Evolutionary conservation across 352 stramenopile genomes (phyloP).

Genomic region (Peronospora farinosa): DNA sequence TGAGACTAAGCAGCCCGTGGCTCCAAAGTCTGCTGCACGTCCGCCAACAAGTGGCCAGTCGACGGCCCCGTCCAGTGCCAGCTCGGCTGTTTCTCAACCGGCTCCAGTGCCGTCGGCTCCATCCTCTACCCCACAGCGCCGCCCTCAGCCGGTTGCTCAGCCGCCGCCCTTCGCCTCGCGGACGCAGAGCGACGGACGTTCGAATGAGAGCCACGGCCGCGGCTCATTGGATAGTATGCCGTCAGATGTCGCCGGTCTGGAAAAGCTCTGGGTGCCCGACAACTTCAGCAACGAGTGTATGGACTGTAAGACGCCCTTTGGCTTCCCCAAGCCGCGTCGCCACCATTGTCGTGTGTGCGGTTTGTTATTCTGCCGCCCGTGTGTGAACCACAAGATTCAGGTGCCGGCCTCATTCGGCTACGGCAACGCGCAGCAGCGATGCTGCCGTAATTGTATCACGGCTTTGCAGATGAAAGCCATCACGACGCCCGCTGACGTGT

Average conservation of each 20-base stretch:
- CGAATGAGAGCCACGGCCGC: slow-evolving; percentile 30
- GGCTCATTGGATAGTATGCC: slow-evolving; percentile 50
- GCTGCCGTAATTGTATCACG: slow-evolving; percentile 78
- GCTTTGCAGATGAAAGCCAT: slow-evolving; percentile 83
- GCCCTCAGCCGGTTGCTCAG: slow-evolving; percentile 8
- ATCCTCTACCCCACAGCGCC: slow-evolving; percentile 21
- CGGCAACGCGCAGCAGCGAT: slow-evolving; percentile 62
- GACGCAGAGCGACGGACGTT: slow-evolving; percentile 27
- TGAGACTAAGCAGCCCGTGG: slow-evolving; percentile 15
- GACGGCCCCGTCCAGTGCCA: slow-evolving; percentile 25
- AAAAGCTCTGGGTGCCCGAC: slow-evolving; percentile 84
- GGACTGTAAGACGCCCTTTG: slow-evolving; percentile 80
- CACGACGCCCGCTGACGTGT: slow-evolving; percentile 79
- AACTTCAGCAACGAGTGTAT: slow-evolving; percentile 85
- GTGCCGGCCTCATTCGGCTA: slow-evolving; percentile 79
- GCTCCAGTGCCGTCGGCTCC: slow-evolving; percentile 22
- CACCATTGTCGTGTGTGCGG: slow-evolving; percentile 85
- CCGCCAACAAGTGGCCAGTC: slow-evolving; percentile 31
- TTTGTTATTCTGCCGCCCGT: slow-evolving; percentile 72
- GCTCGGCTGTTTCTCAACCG: slow-evolving; percentile 7
- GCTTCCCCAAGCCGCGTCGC: slow-evolving; percentile 71
- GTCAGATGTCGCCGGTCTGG: slow-evolving; percentile 56
- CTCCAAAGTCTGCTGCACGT: slow-evolving; percentile 17
- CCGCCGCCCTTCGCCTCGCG: slow-evolving; percentile 15
- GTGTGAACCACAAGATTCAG: slow-evolving; percentile 81